A percentile compares a stretch with the other conserved stretches of the same genome.
Conservation (phyloP, 2,329 filamentous ascomycete genomes). For the Botrytis squamosa region DNA sequence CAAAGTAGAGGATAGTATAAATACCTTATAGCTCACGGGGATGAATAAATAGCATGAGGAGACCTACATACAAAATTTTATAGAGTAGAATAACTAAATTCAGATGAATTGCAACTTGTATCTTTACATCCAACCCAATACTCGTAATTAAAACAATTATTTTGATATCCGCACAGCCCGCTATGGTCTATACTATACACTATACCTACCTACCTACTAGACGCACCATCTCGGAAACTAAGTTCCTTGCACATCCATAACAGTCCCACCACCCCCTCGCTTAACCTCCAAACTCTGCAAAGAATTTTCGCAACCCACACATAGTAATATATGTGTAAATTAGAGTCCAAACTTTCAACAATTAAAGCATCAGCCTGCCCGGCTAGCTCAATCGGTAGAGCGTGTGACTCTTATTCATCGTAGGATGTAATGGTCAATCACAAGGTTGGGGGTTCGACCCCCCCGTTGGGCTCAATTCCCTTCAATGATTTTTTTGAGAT, state of each 20-base stretch:
- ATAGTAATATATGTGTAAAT: background rate
- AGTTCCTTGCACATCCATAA: background rate
- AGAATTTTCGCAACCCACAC: background rate
- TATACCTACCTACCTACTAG: background rate
- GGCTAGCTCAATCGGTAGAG: conserved; percentile 39
- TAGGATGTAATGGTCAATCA: conserved; percentile 11
- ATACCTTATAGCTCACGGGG: background rate
- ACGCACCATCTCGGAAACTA: background rate
- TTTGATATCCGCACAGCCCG: background rate
- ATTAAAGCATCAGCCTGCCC: conserved; percentile 21
- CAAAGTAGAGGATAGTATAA: background rate
- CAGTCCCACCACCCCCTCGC: conserved; percentile 2
- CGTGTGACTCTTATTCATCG: conserved; percentile 34
- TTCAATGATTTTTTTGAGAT: background rate
- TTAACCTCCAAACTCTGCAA: conserved; percentile 2
- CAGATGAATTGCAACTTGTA: background rate
- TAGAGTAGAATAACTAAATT: conserved; percentile 9
- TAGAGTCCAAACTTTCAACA: rapidly evolving
- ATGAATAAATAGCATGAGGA: background rate
- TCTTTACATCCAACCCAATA: background rate
- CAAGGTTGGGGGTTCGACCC: conserved; percentile 9
- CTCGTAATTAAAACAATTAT: background rate
- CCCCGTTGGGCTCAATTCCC: conserved; percentile 10
- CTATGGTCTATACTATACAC: background rate
- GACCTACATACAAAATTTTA: background rate